These are phyloP conservation scores for Globisporangium megalacanthum DNA, from an alignment of 352 stramenopile genomes.

Conservation along the genomic window DNA sequence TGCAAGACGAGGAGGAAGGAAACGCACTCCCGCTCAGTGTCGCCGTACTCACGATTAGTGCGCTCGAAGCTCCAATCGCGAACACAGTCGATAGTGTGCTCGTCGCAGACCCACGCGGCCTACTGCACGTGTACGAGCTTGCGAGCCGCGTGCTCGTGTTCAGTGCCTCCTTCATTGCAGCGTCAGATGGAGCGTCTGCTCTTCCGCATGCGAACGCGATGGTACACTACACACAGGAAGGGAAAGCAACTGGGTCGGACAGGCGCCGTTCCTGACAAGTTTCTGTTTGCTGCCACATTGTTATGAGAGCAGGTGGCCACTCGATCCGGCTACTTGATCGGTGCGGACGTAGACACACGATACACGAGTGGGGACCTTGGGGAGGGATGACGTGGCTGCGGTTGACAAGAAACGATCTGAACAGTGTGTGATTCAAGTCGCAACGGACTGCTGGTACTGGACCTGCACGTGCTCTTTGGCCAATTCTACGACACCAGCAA, in stretches of 20 bases:
- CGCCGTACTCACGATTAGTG: slow-evolving; percentile 16
- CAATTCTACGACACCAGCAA: slow-evolving; percentile 10
- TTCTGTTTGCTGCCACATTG: background rate
- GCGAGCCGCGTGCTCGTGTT: slow-evolving; percentile 21
- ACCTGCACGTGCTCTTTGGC: slow-evolving; percentile 31
- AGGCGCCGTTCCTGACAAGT: background rate
- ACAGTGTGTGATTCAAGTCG: slow-evolving; percentile 33
- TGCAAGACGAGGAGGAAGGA: slow-evolving; percentile 7
- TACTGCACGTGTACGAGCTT: slow-evolving; percentile 28
- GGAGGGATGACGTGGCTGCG: background rate
- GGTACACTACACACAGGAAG: slow-evolving; percentile 2
- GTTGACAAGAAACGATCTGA: too few relatives aligned
- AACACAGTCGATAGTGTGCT: slow-evolving; percentile 24
- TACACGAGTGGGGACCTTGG: background rate
- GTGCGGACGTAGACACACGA: slow-evolving; percentile 2
- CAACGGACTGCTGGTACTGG: slow-evolving; percentile 19
- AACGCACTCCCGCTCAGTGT: slow-evolving; percentile 19
- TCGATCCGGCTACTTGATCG: slow-evolving; percentile 15
- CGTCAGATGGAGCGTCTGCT: background rate
- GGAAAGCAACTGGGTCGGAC: background rate
- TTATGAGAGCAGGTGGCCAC: slow-evolving; percentile 4
- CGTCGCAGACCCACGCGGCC: slow-evolving; percentile 21
- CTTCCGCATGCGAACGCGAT: slow-evolving; percentile 16
- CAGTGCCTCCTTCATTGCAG: slow-evolving; percentile 10
- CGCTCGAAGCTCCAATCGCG: slow-evolving; percentile 24